Base-by-base conservation (phyloP, 108 stramenopile species). In the Skeletonema potamos region DNA sequence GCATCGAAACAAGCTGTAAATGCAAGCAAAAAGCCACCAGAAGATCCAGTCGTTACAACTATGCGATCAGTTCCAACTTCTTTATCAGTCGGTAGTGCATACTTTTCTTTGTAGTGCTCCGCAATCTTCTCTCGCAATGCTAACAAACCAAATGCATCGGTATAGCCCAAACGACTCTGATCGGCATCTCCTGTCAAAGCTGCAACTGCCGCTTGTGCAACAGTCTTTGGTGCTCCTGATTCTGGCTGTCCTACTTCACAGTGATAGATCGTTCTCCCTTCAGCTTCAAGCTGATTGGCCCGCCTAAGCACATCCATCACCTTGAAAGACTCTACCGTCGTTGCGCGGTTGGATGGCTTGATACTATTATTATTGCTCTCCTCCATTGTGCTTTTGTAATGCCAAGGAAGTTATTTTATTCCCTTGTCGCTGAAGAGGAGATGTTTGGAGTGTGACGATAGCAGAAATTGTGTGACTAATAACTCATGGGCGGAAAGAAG, bases 211-310 rank as follows among this genome's bases (percentile, higher is more conserved):
- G 90, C 92, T 57, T 75, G 64, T 12, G 86, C 86, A 12, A 94
- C 96, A 6, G 54, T 44, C 6, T 68, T 54, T 0, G 96, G 96
- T 24, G 96, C 96, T 2, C 92, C 89, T 9, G 81, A 83, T 70
- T 85, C 83, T 6, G 96, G 96, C 74, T 97, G 96, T 46, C 96
- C 96, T 0, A 97, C 93, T 79, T 97, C 93, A 33, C 92, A 86
- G 67, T 95, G 93, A 32, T 86, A 66, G 11, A 96, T 86, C 28
- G 80, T 59, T 6, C 81, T 29, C 9, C 90, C 89, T 43, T 62
- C 41, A 12, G 72, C 30, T 68, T 94, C 89, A 48, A 96, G 69
- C 68, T 91, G 79, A 70, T 94, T 92, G 58, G 95, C 92, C 9
- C 82, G 79, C 18, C 74, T 77, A 6, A 96, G 73, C 36, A 96